phyloP scores from a whole-genome alignment of 2,329 filamentous ascomycete species.

The Zasmidium cellare region DNA sequence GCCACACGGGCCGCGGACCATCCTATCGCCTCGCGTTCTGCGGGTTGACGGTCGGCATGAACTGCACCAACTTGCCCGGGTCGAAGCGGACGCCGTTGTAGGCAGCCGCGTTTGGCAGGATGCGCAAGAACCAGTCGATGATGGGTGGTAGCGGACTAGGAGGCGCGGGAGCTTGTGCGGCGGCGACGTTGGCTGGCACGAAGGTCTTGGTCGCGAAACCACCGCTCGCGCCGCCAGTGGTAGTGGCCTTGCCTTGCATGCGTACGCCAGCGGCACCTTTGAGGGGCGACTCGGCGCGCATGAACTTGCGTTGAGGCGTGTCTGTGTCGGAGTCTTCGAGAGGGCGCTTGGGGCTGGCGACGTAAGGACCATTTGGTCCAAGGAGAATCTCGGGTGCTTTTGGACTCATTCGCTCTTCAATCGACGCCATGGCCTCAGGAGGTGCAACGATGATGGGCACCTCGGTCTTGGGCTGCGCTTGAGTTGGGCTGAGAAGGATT shows the following conservation, averaged over 20 bases:
- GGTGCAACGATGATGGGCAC: constrained; percentile 5
- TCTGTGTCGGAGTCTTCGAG: constrained; percentile 65
- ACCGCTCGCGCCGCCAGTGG: constrained; percentile 21
- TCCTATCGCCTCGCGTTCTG: background rate
- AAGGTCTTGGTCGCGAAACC: constrained; percentile 36
- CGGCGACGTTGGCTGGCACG: constrained; percentile 34
- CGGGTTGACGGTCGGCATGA: constrained; percentile 63
- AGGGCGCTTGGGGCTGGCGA: constrained; percentile 49
- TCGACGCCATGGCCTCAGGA: constrained; percentile 19
- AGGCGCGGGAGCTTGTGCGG: constrained; percentile 64
- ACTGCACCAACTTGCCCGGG: constrained; percentile 67
- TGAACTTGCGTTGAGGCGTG: constrained; percentile 79
- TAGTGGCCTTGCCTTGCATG: constrained; percentile 66
- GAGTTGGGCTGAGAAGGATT: constrained; percentile 79
- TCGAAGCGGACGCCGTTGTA: constrained; percentile 71
- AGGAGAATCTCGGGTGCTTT: constrained; percentile 27
- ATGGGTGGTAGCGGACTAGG: constrained; percentile 72
- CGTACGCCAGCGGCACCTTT: constrained; percentile 87
- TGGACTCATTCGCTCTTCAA: constrained; percentile 10
- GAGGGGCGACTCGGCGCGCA: constrained; percentile 85
- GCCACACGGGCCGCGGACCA: background rate
- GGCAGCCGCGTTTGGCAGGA: constrained; percentile 67
- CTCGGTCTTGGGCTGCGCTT: constrained; percentile 59
- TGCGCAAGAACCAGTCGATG: constrained; percentile 51
- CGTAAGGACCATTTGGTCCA: constrained; percentile 36